Conservation (phyloP, 176 grass and related monocot genomes). For the Cocos nucifera region DNA sequence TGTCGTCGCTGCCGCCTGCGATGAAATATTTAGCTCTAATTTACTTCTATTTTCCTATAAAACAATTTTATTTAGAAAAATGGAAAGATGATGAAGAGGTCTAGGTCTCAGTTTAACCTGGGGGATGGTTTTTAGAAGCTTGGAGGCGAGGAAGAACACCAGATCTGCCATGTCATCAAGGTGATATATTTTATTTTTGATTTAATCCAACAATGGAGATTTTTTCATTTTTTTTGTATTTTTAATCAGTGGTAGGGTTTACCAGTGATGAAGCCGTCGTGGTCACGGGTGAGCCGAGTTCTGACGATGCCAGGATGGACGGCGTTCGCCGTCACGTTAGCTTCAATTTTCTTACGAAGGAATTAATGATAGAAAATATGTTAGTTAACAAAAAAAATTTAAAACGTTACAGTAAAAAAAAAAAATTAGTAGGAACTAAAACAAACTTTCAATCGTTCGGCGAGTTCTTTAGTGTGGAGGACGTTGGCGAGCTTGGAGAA, state of each 20-base stretch:
- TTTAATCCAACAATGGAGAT: neutral
- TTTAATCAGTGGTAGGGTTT: too few relatives aligned
- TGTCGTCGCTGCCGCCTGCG: slow-evolving; percentile 84
- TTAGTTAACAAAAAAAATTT: neutral
- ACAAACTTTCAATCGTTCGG: slow-evolving; percentile 42
- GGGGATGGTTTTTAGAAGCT: slow-evolving; percentile 89
- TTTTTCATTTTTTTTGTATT: too few relatives aligned
- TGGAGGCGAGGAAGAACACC: slow-evolving; percentile 75
- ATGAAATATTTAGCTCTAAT: neutral
- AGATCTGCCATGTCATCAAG: slow-evolving; percentile 40
- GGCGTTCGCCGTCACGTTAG: slow-evolving; percentile 81
- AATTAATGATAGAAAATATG: neutral
- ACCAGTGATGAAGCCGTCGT: slow-evolving; percentile 74
- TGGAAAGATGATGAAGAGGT: too few relatives aligned
- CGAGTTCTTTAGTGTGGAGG: slow-evolving; percentile 67
- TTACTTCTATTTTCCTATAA: too few relatives aligned
- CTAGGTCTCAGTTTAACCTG: slow-evolving; percentile 30
- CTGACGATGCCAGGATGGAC: slow-evolving; percentile 92
- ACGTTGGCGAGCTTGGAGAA: slow-evolving; percentile 87
- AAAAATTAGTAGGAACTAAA: neutral
- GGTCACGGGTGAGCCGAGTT: slow-evolving; percentile 87
- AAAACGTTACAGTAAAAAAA: neutral
- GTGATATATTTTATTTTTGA: neutral
- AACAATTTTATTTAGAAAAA: too few relatives aligned
- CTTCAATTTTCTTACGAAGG: slow-evolving; percentile 41